phyloP scores from a whole-genome alignment of 1,284 basidiomycete genomes.

The Moesziomyces antarcticus region DNA sequence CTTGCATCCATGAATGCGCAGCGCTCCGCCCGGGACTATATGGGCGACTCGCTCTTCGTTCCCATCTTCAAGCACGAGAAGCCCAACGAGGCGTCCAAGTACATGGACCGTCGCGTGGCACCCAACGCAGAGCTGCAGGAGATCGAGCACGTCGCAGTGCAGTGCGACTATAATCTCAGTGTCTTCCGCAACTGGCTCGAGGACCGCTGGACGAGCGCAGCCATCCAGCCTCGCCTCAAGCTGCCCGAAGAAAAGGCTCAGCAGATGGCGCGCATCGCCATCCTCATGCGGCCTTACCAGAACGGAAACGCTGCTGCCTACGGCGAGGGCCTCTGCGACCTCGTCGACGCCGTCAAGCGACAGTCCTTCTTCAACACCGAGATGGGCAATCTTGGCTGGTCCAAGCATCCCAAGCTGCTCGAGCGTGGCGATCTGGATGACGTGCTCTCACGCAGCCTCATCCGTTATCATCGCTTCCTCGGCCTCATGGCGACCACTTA shows the following conservation, averaged over 20 bases:
- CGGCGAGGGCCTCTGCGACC: constrained; percentile 38
- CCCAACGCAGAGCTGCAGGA: constrained; percentile 8
- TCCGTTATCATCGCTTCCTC: constrained; percentile 54
- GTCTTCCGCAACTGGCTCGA: constrained; percentile 37
- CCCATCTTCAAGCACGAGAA: constrained; percentile 40
- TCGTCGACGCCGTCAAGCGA: constrained; percentile 45
- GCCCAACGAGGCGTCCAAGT: constrained; percentile 9
- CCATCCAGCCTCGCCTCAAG: constrained; percentile 20
- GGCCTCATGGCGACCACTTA: constrained; percentile 23
- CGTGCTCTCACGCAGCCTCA: constrained; percentile 33
- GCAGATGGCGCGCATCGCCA: constrained; percentile 35
- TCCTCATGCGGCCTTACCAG: constrained; percentile 37
- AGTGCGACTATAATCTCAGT: constrained; percentile 28
- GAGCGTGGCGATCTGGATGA: constrained; percentile 25
- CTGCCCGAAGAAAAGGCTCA: constrained; percentile 15
- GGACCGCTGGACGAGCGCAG: constrained; percentile 16
- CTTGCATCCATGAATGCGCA: constrained; percentile 15
- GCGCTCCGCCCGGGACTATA: constrained; percentile 18
- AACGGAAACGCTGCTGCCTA: constrained; percentile 41
- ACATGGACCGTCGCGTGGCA: constrained; percentile 10
- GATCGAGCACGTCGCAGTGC: constrained; percentile 13
- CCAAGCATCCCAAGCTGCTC: constrained; percentile 28
- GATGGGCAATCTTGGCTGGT: constrained; percentile 48
- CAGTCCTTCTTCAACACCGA: constrained; percentile 45
- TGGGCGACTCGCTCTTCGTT: constrained; percentile 23